Evolutionary conservation across 345 rosid genomes (phyloP), one percentile per base, ranked within the genome.

Genomic region (Linum usitatissimum): DNA sequence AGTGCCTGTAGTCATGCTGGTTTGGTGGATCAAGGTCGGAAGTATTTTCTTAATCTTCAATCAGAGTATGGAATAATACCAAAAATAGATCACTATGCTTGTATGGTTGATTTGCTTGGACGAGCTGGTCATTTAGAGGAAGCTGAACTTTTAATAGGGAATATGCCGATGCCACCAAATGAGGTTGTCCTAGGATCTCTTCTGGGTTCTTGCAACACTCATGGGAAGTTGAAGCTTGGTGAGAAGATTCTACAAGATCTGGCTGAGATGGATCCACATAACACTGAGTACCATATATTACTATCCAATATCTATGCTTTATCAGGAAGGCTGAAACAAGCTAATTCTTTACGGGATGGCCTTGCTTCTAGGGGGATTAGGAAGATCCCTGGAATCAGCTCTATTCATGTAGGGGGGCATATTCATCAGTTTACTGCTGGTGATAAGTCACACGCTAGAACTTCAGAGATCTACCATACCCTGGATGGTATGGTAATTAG

Each of bases 51-150:
- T 28, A 70, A 68, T 49, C 78, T 90, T 15, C 66, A 71, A 30
- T 67, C 74, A 17, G 61, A 64, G 15, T 76, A 77, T 53, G 83
- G 86, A 48, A 58, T 83, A 49, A 63, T 79, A 20, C 93, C 89
- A 42, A 83, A 78, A 71, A 67, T 80, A 10, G 91, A 90, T 62
- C 97, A 87, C 76, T 87, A 84, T 69, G 93, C 93, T 66, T 90
- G 95, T 70, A 81, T 87, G 86, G 90, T 90, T 49, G 97, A 90
- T 84, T 80, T 90, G 71, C 79, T 87, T 23, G 95, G 95, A 14
- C 79, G 92, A 53, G 88, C 88, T 56, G 92, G 90, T 64, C 78
- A 64, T 55, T 63, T 87, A 66, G 87, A 85, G 72, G 95, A 87
- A 75, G 97, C 97, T 48, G 81, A 78, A 68, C 70, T 18, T 18